A percentile compares a stretch with the other conserved stretches of the same genome.
phyloP scores from a whole-genome alignment of 768 basidiomycete genomes.

The Crassisporium funariophilum region DNA sequence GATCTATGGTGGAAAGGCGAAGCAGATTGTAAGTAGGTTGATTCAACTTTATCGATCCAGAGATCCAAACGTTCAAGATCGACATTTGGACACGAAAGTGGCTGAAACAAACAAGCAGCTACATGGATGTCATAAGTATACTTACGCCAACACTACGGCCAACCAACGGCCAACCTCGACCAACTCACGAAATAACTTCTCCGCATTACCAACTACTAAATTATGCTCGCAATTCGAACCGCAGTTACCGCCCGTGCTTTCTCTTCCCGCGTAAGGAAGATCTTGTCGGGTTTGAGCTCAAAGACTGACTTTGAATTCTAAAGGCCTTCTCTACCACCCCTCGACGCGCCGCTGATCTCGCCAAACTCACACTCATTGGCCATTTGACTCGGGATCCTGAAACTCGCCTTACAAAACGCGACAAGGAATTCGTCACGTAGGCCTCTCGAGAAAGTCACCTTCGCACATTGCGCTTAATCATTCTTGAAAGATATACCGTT shows the following conservation, averaged over 20 bases:
- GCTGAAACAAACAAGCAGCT: constrained; percentile 14
- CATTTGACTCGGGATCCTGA: constrained; percentile 74
- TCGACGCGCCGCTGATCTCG: constrained; percentile 58
- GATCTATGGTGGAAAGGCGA: no score
- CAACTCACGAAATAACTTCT: background rate
- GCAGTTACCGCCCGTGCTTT: constrained; percentile 33
- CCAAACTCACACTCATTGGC: constrained; percentile 80
- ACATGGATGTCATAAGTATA: constrained; percentile 8
- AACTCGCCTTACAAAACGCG: constrained; percentile 62
- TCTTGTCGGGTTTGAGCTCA: constrained; percentile 1
- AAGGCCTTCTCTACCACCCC: constrained; percentile 69
- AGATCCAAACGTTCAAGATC: no score
- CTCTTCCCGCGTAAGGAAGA: constrained; percentile 48
- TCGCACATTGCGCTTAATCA: background rate
- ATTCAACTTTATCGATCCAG: no score
- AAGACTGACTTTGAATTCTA: background rate
- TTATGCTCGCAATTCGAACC: constrained; percentile 56
- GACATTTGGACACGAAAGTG: constrained; percentile 3
- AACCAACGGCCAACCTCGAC: no score
- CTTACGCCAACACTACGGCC: no score
- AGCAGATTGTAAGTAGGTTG: no score
- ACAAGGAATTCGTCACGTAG: constrained; percentile 79
- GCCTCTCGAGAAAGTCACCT: constrained; percentile 26
- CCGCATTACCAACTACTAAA: constrained; percentile 21
- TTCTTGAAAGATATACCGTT: constrained; percentile 64